A percentile compares a stretch with the other conserved stretches of the same genome.
Conservation (phyloP, 2,329 filamentous ascomycete species). For the Bipolaris bicolor region DNA sequence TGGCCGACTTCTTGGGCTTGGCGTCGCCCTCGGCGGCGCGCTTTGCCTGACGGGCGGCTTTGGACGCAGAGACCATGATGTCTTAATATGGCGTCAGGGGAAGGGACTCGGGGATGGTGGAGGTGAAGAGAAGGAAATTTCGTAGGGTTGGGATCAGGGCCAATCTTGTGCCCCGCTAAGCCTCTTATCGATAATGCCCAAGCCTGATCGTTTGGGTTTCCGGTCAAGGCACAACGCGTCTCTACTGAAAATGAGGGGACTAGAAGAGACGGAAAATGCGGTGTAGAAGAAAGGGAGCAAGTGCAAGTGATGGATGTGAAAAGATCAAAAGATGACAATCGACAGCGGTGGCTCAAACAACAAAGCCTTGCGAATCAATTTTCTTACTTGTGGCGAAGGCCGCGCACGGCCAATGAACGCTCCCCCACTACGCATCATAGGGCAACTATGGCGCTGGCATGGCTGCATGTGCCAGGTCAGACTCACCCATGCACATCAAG, state of each 20-base stretch:
- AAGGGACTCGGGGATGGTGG: slow-evolving; percentile 26
- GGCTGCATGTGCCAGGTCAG: slow-evolving; percentile 3
- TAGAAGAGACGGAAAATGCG: slow-evolving; percentile 7
- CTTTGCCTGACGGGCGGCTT: slow-evolving; percentile 71
- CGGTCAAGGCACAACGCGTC: slow-evolving; percentile 20
- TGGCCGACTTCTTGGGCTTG: slow-evolving; percentile 76
- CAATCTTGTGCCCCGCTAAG: slow-evolving; percentile 31
- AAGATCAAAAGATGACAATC: slow-evolving; percentile 3
- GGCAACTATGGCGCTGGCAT: slow-evolving; percentile 25
- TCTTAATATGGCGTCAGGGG: slow-evolving; percentile 18
- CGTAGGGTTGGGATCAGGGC: slow-evolving; percentile 27
- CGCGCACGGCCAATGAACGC: slow-evolving; percentile 28
- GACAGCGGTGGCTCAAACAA: slow-evolving; percentile 19
- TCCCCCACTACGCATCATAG: slow-evolving; percentile 21
- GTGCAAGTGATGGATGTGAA: slow-evolving; percentile 2
- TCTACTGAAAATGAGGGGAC: slow-evolving; percentile 19
- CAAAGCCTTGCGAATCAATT: slow-evolving; percentile 28
- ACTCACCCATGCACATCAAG: neutral
- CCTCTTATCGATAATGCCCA: slow-evolving; percentile 25
- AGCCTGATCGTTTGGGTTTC: slow-evolving; percentile 11
- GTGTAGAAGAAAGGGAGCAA: slow-evolving; percentile 5
- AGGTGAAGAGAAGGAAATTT: slow-evolving; percentile 35
- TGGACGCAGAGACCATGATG: slow-evolving; percentile 71
- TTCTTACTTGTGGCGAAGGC: slow-evolving; percentile 31
- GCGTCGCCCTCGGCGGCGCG: slow-evolving; percentile 64